Base-by-base conservation (phyloP, 2,329 filamentous ascomycete species). In the Stemphylium lycopersici region DNA sequence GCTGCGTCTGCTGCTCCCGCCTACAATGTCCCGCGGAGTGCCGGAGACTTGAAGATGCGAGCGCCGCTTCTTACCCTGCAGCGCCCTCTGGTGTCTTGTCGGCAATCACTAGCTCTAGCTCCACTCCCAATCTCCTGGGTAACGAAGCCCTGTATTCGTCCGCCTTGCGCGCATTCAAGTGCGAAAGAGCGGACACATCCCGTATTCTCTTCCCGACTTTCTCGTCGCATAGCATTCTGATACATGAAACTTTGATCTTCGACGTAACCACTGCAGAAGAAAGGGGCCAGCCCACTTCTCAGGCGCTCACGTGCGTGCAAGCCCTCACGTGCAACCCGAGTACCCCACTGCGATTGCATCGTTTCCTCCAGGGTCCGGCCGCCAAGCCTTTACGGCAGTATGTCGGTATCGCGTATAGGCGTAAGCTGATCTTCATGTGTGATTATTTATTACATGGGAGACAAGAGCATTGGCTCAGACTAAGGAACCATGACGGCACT, bases 131-230 rank as follows among this genome's bases (percentile, higher is more conserved):
- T 58, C 29, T 55, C 55, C 52, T 51, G 40, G 33, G 40, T 51
- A 46, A 58, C 55, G 45, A 47, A 50, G 49, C 38, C 39, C 33
- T 50, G 39, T 48, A 48, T 56, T 58, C 52, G 46, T 58, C 55
- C 55, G 52, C 42, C 13, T 13, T 36, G n/a, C n/a, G 18, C 4
- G 4, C n/a, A 12, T 34, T 20, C 13, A 20, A 32, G 22, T 24
- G 12, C 41, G 33, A 32, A 10, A 18, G 26, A 12, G 40, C 7
- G 12, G 26, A 29, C 26, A 12, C 26, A 12, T 26, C 5, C 15
- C 15, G 26, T 41, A n/a, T 16, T 15, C 4, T 41, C 39, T 29
- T 2, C 26, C 26, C 8, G 26, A 29, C 26, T 29, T 29, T 29
- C 7, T 29, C 10, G 26, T 29, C 10, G 26, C 26, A 29, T 11